phyloP scores from a whole-genome alignment of 176 grass and related monocot genomes.

The Puya raimondii region DNA sequence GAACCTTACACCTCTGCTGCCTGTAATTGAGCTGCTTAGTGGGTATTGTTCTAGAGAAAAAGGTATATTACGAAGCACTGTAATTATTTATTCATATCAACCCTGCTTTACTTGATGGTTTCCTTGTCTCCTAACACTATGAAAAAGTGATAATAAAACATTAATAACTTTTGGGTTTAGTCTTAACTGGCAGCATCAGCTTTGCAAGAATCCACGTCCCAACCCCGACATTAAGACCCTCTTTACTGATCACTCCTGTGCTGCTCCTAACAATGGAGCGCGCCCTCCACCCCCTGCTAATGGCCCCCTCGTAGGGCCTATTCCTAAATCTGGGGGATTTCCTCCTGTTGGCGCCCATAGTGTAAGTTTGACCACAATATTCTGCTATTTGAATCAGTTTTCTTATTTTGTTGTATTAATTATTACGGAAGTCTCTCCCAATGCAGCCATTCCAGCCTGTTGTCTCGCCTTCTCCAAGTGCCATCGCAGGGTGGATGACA shows the following conservation, averaged over 20 bases:
- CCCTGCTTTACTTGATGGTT: neutral
- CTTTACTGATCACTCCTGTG: conserved; percentile 95
- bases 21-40: too few relatives aligned
- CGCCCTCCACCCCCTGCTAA: conserved; percentile 69
- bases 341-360: conserved; percentile 85
- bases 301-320: conserved; percentile 88
- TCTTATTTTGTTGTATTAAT: conserved; percentile 1
- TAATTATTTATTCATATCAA: neutral
- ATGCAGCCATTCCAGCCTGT: conserved; percentile 91
- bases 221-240: conserved; percentile 99
- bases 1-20: too few relatives aligned
- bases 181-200: conserved; percentile 98
- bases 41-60: too few relatives aligned
- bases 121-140: neutral
- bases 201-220: conserved; percentile 99
- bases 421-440: conserved; percentile 7
- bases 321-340: conserved; percentile 88
- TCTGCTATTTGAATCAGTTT: neutral
- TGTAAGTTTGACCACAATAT: conserved; percentile 30
- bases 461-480: conserved; percentile 84
- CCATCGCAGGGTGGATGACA: conserved; percentile 98
- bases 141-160: too few relatives aligned
- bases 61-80: too few relatives aligned
- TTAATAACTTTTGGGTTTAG: conserved; percentile 17
- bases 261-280: conserved; percentile 73